Conservation (phyloP, 2,329 filamentous ascomycete genomes). For the Monosporascus ibericus region DNA sequence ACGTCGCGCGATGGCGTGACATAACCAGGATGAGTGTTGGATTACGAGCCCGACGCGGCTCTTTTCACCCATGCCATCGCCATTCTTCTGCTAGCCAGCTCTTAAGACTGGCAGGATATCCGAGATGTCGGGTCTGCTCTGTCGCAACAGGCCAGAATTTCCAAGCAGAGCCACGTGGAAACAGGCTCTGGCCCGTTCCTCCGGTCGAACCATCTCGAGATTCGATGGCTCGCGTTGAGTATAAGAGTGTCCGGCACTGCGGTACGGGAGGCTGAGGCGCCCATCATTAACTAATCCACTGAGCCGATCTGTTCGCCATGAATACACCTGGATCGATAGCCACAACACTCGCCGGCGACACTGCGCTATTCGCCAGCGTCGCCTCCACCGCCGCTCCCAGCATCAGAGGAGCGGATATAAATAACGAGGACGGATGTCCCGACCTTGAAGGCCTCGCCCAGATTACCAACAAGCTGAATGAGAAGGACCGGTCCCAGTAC, state of each 20-base stretch:
- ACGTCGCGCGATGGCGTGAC: neutral
- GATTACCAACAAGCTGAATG: neutral
- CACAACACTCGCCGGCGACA: constrained; percentile 1
- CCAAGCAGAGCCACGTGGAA: too few species aligned
- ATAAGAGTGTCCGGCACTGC: neutral
- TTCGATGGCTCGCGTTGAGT: too few species aligned
- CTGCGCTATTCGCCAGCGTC: neutral
- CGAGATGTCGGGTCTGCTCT: too few species aligned
- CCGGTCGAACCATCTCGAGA: too few species aligned
- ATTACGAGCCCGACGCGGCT: neutral
- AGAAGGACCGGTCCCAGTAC: neutral
- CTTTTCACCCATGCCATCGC: neutral
- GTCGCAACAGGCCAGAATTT: too few species aligned
- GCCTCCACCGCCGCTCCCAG: neutral
- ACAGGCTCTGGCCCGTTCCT: too few species aligned
- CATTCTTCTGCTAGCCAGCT: too few species aligned
- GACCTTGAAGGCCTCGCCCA: neutral
- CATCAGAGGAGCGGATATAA: neutral
- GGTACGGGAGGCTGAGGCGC: too few species aligned
- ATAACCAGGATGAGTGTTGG: neutral
- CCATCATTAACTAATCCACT: neutral
- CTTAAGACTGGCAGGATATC: too few species aligned
- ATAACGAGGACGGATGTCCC: neutral
- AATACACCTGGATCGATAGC: constrained; percentile 1
- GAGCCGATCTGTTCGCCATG: neutral